Base-by-base conservation (phyloP, 257 asterid species). In the Fraxinus cuspidata region DNA sequence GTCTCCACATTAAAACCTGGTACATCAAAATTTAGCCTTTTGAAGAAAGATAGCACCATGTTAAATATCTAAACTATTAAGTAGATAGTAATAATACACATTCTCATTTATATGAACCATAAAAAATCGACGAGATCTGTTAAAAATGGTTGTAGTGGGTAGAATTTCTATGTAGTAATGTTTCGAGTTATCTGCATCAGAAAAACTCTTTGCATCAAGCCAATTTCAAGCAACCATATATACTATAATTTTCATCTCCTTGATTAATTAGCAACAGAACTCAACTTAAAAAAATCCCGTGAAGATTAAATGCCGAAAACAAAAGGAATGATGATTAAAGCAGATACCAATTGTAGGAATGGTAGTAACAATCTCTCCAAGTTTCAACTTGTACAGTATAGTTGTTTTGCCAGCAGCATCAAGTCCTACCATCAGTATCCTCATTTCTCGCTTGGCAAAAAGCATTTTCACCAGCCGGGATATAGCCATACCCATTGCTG, bases 1-100 rank as follows among this genome's bases (percentile, higher is more conserved):
- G 89, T 88, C 89, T 88, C 92, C 31, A 86, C 86, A 27, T 88
- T 88, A 69, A 88, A 88, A 42, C 89, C 89, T 85, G 83, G 28
- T 15, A 23, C n/a, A 67, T 42, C 40, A 40, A 65, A 77, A 38
- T 1, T 16, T 47, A 69, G 37, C 31, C 29, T 58, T 58, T 1
- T 18, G 63, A 56, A 8, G 27, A 56, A 56, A 56, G 3, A 56
- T 56, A 56, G 65, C 25, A 19, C 3, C 65, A 56, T 56, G 12
- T 6, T 19, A n/a, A n/a, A n/a, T 12, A 42, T 42, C 16, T 40
- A 40, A 40, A 40, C 47, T 40, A 2, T 40, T 37, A 7, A 49
- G 60, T 23, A 49, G 60, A 49, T 49, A 0, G 18, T 16, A 18
- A 49, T 5, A 49, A 18, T 4, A 49, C 4, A 13, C 60, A 3